Evolutionary conservation across 169 alveolate species (phyloP), one percentile per base, ranked within the genome.

Genomic region (Eimeria acervulina): DNA sequence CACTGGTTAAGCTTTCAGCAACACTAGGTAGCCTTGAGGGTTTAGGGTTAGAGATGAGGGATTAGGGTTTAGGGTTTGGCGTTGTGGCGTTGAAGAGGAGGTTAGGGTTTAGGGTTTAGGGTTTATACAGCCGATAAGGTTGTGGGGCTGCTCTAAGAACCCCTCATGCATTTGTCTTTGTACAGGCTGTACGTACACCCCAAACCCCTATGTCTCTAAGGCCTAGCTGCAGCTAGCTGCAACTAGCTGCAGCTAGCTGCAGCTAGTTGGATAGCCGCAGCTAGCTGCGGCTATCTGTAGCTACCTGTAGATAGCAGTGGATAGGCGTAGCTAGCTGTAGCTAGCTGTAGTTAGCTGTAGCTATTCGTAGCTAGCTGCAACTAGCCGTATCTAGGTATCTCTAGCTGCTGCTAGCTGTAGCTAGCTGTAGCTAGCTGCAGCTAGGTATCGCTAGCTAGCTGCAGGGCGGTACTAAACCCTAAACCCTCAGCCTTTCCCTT

Each of bases 371-470:
- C 47, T 78, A 44, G 89, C 47, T 78, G 68, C n/a, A n/a, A n/a
- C n/a, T n/a, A n/a, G n/a, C n/a, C n/a, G n/a, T n/a, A n/a, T n/a
- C n/a, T n/a, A n/a, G n/a, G 55, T 47, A 12, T 5, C 55, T 47
- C n/a, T n/a, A n/a, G n/a, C n/a, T n/a, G n/a, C n/a, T n/a, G 12
- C 55, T 47, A 55, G 66, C 66, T 55, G 66, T 55, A 55, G 31
- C 23, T 55, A 38, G 7, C 1, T 47, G n/a, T 19, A 42, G 40
- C 93, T 55, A 26, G 28, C 51, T 85, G 59, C 19, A 52, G 51
- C 80, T 85, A 47, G 44, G n/a, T n/a, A n/a, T n/a, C n/a, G n/a
- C n/a, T 47, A 7, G 63, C 63, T 78, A 78, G 63, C 55, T 78
- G 89, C 8, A 44, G 89, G 55, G 55, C 5, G 55, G 55, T 12